Percentiles rank a stretch among this genome's conserved stretches.
Evolutionary conservation across 139 green algal species (phyloP).

Genomic region (Micractinium conductrix): DNA sequence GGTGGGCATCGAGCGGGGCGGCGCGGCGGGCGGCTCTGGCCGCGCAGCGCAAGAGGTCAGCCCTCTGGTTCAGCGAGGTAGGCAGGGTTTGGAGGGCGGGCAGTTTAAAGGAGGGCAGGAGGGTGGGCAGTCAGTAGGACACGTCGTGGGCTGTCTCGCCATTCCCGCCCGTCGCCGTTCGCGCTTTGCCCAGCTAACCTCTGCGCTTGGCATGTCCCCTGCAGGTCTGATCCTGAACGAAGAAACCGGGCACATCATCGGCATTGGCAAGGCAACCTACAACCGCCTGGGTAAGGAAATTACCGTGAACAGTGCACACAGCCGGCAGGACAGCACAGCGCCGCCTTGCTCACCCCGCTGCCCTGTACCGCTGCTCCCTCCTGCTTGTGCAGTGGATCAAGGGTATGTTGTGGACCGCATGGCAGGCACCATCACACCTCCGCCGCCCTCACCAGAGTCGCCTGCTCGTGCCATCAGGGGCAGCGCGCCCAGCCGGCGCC

Average conservation of each 20-base stretch:
- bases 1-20: not conserved
- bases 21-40: not conserved
- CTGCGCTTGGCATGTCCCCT: not conserved
- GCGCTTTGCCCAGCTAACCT: too few relatives aligned
- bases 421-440: constrained; percentile 41
- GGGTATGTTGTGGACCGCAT: constrained; percentile 40
- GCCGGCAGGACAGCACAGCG: too few relatives aligned
- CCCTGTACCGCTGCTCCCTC: not conserved
- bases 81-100: not conserved
- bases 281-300: constrained; percentile 49
- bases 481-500: not conserved
- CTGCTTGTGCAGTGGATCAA: constrained; percentile 13
- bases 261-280: constrained; percentile 66
- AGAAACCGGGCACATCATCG: constrained; percentile 54
- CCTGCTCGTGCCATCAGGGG: not conserved
- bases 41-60: constrained; percentile 35
- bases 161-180: too few relatives aligned
- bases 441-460: constrained; percentile 15
- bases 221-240: constrained; percentile 52
- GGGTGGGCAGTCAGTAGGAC: too few relatives aligned
- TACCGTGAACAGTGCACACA: too few relatives aligned
- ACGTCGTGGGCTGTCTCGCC: too few relatives aligned
- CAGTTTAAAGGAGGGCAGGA: not conserved
- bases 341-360: not conserved
- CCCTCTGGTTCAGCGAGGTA: constrained; percentile 50